Evolutionary conservation across 768 basidiomycete genomes (phyloP), one percentile per base, ranked within the genome.

Genomic region (Naematelia aurantialba): DNA sequence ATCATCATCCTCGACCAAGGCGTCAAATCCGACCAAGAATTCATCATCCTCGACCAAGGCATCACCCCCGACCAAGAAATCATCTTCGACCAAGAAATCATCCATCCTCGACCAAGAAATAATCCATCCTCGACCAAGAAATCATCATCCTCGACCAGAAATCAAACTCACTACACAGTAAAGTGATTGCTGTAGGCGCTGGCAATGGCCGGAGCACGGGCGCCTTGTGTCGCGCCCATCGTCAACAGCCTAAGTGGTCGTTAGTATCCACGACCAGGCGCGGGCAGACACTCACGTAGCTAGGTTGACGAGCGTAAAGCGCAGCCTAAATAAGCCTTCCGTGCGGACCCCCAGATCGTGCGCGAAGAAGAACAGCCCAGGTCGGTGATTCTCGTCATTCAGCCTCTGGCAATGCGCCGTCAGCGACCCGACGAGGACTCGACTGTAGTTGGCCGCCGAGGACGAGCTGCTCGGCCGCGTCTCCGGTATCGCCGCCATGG

Each of bases 351-450:
- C 91, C 53, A 97, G 79, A 79, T 96, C 93, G 75, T 91, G 91
- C 79, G 93, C 91, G 61, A 96, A 85, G 80, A 96, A 97, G 78
- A 91, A 97, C 62, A 96, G 87, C 5, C 92, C 93, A 52, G 84
- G 82, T 62, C 86, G 85, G 61, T 88, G 86, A 76, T 91, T 85
- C 71, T 91, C 89, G 73, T 94, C 91, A 57, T 85, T 79, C 52
- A 96, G 81, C 51, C 87, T 85, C 75, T 87, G 88, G 14, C 90
- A 92, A 73, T 89, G 89, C 27, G 90, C 85, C 17, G 87, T 87
- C 14, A 94, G 81, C 0, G 91, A 89, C 8, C 93, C 93, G 58
- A 96, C 89, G 5, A 96, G 83, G 1, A 91, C 92, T 53, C 91
- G 84, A 11, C 89, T 89, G 76, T 89, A 91, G 83, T 56, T 85